phyloP scores from a whole-genome alignment of 163 green algal genomes.

The Prototheca stagnorum region DNA sequence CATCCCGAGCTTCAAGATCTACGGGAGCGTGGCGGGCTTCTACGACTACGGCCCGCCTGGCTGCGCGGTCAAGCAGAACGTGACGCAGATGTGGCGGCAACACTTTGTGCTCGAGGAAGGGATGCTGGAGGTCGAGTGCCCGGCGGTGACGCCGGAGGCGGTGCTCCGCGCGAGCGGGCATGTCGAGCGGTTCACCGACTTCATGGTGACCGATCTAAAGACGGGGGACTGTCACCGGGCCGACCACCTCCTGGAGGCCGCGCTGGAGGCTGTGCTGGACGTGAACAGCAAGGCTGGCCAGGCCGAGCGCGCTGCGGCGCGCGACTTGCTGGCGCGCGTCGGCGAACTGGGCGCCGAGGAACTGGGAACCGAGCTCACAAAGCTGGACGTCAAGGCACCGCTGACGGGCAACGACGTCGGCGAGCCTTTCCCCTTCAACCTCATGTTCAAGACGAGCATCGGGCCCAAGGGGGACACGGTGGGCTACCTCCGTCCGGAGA shows the following conservation, averaged over 20 bases:
- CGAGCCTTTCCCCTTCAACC: slow-evolving; percentile 92
- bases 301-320: slow-evolving; percentile 5
- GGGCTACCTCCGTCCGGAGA: slow-evolving; percentile 90
- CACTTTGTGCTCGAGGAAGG: slow-evolving; percentile 96
- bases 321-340: slow-evolving; percentile 44
- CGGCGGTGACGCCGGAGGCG: slow-evolving; percentile 87
- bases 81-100: slow-evolving; percentile 75
- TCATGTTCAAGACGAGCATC: slow-evolving; percentile 98
- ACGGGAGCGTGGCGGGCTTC: slow-evolving; percentile 85
- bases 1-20: slow-evolving; percentile 97
- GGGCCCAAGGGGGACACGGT: slow-evolving; percentile 73
- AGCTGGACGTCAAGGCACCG: slow-evolving; percentile 65
- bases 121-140: slow-evolving; percentile 98
- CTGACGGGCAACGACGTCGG: slow-evolving; percentile 87
- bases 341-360: slow-evolving; percentile 51
- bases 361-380: slow-evolving; percentile 47
- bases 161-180: slow-evolving; percentile 78
- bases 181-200: slow-evolving; percentile 95
- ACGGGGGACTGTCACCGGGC: slow-evolving; percentile 82
- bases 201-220: slow-evolving; percentile 87
- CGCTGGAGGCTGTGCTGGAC: slow-evolving; percentile 62
- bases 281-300: slow-evolving; percentile 14
- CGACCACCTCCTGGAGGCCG: slow-evolving; percentile 85
- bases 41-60: slow-evolving; percentile 97
- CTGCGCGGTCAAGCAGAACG: slow-evolving; percentile 92